phyloP scores from a whole-genome alignment of 2,329 filamentous ascomycete species.

The Diaporthe citri region DNA sequence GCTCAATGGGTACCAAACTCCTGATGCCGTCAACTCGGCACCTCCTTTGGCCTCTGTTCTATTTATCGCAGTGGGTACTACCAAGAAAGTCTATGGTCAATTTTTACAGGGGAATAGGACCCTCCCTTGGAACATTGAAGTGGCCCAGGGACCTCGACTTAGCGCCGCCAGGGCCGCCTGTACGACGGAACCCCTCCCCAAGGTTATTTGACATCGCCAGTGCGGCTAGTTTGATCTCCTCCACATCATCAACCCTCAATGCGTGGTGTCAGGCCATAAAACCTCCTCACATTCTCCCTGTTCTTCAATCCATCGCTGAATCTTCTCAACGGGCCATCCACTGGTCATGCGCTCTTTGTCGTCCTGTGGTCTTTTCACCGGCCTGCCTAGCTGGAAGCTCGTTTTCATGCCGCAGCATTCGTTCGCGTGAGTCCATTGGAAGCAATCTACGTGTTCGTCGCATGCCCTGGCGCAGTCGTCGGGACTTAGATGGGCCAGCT shows the following conservation, averaged over 20 bases:
- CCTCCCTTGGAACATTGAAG: background rate
- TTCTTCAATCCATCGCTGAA: constrained; percentile 54
- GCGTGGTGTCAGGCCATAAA: background rate
- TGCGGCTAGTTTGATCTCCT: background rate
- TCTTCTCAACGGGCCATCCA: constrained; percentile 58
- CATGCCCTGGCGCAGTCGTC: constrained; percentile 61
- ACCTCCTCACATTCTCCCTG: constrained; percentile 51
- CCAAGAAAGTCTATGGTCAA: background rate
- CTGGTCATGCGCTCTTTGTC: constrained; percentile 51
- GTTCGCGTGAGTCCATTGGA: constrained; percentile 57
- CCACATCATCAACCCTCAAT: background rate
- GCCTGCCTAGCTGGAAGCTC: constrained; percentile 55
- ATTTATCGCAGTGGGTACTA: background rate
- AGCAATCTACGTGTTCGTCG: constrained; percentile 51
- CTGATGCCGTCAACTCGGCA: background rate
- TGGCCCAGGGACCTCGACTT: background rate
- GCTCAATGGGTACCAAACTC: background rate
- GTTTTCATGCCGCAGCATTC: constrained; percentile 53
- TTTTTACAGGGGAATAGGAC: background rate
- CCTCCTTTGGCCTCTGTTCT: background rate
- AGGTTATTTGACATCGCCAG: constrained; percentile 8
- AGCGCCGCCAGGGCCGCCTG: background rate
- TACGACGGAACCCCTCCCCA: background rate
- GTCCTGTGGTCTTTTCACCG: constrained; percentile 48
- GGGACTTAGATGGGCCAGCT: constrained; percentile 56